Evolutionary conservation across 1,284 basidiomycete species (phyloP).

Genomic region (Apiotrichum montevideense): DNA sequence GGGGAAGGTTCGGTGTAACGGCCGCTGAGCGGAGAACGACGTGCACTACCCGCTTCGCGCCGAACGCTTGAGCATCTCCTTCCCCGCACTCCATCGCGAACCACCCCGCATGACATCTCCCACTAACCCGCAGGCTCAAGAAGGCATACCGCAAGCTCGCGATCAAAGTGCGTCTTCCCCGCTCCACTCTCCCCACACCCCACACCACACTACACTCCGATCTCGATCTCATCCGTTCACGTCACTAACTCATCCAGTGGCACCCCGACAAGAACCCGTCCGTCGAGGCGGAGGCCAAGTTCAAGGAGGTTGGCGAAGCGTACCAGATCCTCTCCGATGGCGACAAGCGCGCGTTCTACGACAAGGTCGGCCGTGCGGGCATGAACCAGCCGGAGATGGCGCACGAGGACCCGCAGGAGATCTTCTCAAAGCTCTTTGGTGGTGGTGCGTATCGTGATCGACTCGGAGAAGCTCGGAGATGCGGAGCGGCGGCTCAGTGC

Average conservation of each 20-base stretch:
- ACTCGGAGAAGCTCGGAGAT: too few relatives aligned
- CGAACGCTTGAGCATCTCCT: too few relatives aligned
- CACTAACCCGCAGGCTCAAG: conserved; percentile 56
- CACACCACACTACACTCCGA: too few relatives aligned
- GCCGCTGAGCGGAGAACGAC: too few relatives aligned
- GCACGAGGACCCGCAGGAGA: conserved; percentile 72
- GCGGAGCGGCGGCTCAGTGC: too few relatives aligned
- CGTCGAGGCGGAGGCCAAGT: conserved; percentile 76
- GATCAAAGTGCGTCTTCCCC: conserved; percentile 63
- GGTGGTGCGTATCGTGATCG: conserved; percentile 59
- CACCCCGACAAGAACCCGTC: conserved; percentile 70
- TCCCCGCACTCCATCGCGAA: too few relatives aligned
- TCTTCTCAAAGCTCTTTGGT: conserved; percentile 88
- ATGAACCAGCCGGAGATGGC: conserved; percentile 40
- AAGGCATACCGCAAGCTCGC: conserved; percentile 94
- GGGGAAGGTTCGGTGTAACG: too few relatives aligned
- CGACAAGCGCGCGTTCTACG: conserved; percentile 82
- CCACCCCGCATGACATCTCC: too few relatives aligned
- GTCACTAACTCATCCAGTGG: conserved; percentile 52
- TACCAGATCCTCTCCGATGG: conserved; percentile 82
- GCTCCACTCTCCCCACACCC: too few relatives aligned
- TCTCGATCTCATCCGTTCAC: too few relatives aligned
- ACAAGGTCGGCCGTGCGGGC: conserved; percentile 76
- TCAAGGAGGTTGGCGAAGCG: conserved; percentile 91
- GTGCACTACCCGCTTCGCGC: too few relatives aligned